phyloP scores from a whole-genome alignment of 495 filamentous ascomycete genomes.

The Hypoxylon intermedium region DNA sequence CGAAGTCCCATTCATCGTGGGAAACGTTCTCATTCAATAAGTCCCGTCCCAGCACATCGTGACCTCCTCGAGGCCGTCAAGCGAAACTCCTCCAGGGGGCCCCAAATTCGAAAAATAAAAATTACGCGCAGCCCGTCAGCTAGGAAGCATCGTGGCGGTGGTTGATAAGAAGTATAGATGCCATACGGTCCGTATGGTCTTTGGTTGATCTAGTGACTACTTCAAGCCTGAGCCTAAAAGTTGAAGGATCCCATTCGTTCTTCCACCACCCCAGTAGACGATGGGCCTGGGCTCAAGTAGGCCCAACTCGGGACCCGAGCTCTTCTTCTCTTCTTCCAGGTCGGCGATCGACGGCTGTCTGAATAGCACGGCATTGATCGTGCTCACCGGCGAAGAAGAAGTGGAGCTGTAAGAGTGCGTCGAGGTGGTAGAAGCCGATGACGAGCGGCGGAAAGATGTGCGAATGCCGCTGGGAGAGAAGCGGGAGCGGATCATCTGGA shows the following conservation, averaged over 20 bases:
- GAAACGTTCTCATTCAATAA: slow-evolving; percentile 37
- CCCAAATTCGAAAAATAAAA: slow-evolving; percentile 8
- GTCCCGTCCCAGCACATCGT: slow-evolving; percentile 34
- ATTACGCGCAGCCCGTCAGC: slow-evolving; percentile 21
- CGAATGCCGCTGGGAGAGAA: slow-evolving; percentile 55
- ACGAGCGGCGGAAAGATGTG: slow-evolving; percentile 58
- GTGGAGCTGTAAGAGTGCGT: slow-evolving; percentile 52
- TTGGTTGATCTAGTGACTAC: neutral
- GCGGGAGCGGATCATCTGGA: slow-evolving; percentile 58
- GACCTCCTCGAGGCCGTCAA: slow-evolving; percentile 14
- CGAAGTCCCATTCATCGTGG: slow-evolving; percentile 21
- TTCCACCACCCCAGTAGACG: slow-evolving; percentile 61
- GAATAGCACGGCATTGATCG: slow-evolving; percentile 61
- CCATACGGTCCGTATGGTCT: neutral
- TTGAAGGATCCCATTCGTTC: slow-evolving; percentile 56
- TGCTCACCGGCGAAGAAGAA: slow-evolving; percentile 51
- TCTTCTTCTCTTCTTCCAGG: slow-evolving; percentile 56
- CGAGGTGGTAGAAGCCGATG: slow-evolving; percentile 49
- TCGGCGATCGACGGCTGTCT: slow-evolving; percentile 54
- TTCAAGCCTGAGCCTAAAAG: slow-evolving; percentile 11
- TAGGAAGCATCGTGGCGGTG: slow-evolving; percentile 12
- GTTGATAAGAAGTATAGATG: neutral
- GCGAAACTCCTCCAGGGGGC: slow-evolving; percentile 34
- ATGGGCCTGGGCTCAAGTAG: slow-evolving; percentile 63
- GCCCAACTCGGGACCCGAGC: slow-evolving; percentile 52